A percentile compares a stretch with the other conserved stretches of the same genome.
Conservation (phyloP, 2,329 filamentous ascomycete species). For the Paecilomyces formosus region DNA sequence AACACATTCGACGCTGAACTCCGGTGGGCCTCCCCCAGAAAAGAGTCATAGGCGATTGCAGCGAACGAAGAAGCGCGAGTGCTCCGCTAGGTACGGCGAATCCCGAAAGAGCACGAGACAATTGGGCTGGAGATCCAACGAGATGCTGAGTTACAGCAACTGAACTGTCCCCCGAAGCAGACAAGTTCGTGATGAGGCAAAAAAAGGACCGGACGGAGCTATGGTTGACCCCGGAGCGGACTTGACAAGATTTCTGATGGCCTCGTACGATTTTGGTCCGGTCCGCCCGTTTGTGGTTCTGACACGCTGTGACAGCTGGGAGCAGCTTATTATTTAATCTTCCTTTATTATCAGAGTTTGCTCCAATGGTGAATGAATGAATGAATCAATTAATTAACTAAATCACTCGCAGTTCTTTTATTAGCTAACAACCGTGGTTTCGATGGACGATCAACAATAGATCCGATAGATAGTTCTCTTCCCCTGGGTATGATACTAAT, state of each 20-base stretch:
- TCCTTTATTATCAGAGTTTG: background rate
- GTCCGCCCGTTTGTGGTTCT: background rate
- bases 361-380: no score
- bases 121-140: background rate
- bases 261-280: background rate
- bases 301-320: background rate
- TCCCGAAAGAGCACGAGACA: background rate
- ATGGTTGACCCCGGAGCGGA: background rate
- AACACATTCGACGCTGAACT: background rate
- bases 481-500: no score
- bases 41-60: background rate
- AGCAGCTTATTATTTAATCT: background rate
- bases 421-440: no score
- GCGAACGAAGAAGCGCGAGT: conserved; percentile 10
- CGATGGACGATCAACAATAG: no score
- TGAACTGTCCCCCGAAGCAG: background rate
- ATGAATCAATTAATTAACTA: no score
- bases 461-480: no score
- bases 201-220: background rate
- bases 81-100: background rate
- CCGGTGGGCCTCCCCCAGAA: background rate
- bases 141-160: background rate
- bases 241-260: background rate
- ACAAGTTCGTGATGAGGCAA: background rate
- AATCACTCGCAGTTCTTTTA: no score